These are phyloP conservation scores for Calonectria naviculata DNA, from an alignment of 2,329 filamentous ascomycete species.

Conservation along the genomic window DNA sequence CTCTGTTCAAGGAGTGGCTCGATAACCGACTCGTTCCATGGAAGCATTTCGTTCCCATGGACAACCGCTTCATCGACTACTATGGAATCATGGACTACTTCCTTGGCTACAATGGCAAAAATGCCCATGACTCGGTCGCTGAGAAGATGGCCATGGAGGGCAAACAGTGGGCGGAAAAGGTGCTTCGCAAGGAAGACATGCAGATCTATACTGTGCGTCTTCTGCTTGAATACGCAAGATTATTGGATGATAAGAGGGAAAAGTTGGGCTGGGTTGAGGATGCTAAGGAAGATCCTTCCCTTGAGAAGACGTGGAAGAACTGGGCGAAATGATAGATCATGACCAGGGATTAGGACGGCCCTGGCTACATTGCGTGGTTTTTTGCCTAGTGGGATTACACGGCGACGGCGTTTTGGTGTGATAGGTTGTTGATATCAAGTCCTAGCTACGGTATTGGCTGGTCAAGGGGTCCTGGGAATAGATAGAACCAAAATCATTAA, in stretches of 20 bases:
- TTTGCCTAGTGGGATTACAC: constrained; percentile 24
- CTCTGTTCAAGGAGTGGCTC: constrained; percentile 85
- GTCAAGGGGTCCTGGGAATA: constrained; percentile 11
- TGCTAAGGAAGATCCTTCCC: constrained; percentile 49
- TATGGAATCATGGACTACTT: constrained; percentile 83
- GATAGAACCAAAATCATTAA: constrained; percentile 17
- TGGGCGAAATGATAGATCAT: constrained; percentile 35
- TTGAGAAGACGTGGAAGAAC: constrained; percentile 44
- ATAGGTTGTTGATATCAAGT: neutral
- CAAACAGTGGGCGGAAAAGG: constrained; percentile 75
- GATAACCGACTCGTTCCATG: constrained; percentile 79
- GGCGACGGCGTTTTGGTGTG: constrained; percentile 27
- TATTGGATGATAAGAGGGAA: constrained; percentile 63
- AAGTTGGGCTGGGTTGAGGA: constrained; percentile 67
- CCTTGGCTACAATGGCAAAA: constrained; percentile 64
- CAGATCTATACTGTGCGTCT: constrained; percentile 75
- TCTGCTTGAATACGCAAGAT: constrained; percentile 70
- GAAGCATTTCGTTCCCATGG: constrained; percentile 86
- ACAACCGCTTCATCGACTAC: constrained; percentile 77
- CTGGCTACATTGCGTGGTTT: neutral
- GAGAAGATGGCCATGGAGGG: constrained; percentile 73
- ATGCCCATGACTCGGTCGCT: constrained; percentile 67
- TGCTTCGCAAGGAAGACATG: constrained; percentile 79
- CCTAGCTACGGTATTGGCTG: neutral
- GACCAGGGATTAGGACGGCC: neutral